Percentiles rank a stretch among this genome's conserved stretches.
Conservation (phyloP, 148 eudicot species). For the Vaccinium darrowii region DNA sequence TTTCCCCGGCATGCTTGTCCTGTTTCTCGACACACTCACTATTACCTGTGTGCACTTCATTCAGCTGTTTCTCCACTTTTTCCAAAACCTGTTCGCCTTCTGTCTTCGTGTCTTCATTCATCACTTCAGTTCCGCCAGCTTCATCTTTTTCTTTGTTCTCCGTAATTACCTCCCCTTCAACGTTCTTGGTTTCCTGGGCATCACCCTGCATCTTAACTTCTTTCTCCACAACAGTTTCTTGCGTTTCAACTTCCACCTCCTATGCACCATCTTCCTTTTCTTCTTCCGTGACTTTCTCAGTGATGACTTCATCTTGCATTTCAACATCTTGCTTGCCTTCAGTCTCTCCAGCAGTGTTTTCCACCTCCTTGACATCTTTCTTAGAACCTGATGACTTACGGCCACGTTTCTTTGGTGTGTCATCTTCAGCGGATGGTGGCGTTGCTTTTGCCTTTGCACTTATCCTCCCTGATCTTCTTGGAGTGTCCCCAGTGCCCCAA, state of each 20-base stretch:
- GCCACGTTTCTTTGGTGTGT: slow-evolving; percentile 54
- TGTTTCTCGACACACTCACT: slow-evolving; percentile 10
- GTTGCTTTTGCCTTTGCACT: slow-evolving; percentile 62
- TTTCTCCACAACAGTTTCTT: slow-evolving; percentile 9
- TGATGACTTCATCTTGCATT: slow-evolving; percentile 36
- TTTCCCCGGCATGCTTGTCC: not conserved
- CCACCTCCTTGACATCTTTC: slow-evolving; percentile 48
- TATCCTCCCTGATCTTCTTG: slow-evolving; percentile 81
- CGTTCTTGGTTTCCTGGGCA: slow-evolving; percentile 14
- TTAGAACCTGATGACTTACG: slow-evolving; percentile 51
- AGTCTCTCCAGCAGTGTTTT: slow-evolving; percentile 23
- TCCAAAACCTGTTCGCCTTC: slow-evolving; percentile 13
- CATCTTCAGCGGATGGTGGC: slow-evolving; percentile 46
- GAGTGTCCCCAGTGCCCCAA: slow-evolving; percentile 86
- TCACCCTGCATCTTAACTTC: slow-evolving; percentile 12
- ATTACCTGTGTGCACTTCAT: not conserved
- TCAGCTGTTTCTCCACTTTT: slow-evolving; percentile 5
- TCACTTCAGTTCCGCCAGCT: slow-evolving; percentile 11
- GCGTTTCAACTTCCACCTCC: slow-evolving; percentile 17
- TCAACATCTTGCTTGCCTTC: slow-evolving; percentile 25
- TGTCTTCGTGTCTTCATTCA: not conserved
- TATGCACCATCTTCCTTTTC: slow-evolving; percentile 9
- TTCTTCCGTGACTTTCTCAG: slow-evolving; percentile 15
- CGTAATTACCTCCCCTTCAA: not conserved
- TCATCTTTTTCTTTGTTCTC: not conserved